phyloP scores from a whole-genome alignment of 2,329 filamentous ascomycete genomes.

The Botryotinia globosa region DNA sequence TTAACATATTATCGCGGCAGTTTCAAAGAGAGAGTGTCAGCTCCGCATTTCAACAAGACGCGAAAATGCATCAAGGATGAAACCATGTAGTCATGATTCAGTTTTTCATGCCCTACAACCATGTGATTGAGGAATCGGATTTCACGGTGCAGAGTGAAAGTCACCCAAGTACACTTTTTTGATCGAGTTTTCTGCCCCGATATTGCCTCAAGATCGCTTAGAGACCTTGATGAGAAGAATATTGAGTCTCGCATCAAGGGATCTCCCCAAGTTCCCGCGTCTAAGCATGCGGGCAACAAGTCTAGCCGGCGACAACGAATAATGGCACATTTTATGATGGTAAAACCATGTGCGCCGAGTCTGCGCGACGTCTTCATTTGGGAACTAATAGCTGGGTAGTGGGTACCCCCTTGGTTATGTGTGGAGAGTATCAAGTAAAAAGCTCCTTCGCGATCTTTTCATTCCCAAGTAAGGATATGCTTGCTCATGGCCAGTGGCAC shows the following conservation, averaged over 20 bases:
- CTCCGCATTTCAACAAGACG: neutral
- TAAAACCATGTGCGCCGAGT: neutral
- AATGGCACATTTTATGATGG: neutral
- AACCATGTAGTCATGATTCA: neutral
- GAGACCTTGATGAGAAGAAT: neutral
- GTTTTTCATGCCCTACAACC: neutral
- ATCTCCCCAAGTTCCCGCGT: neutral
- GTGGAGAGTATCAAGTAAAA: neutral
- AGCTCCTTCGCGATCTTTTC: neutral
- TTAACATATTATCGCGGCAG: neutral
- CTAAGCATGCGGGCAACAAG: neutral
- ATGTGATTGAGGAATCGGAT: neutral
- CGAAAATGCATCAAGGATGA: neutral
- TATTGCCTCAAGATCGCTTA: neutral
- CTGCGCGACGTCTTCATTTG: neutral
- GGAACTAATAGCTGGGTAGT: neutral
- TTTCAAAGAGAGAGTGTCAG: too few species aligned
- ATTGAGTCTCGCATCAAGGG: neutral
- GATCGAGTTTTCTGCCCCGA: neutral
- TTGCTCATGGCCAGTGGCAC: neutral
- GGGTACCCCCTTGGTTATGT: neutral
- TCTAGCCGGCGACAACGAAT: neutral
- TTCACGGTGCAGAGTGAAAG: neutral
- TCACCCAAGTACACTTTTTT: neutral
- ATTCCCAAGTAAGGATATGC: conserved; percentile 4